Evolutionary conservation across 2,329 filamentous ascomycete genomes (phyloP).

Genomic region (Trichoderma hamatum): DNA sequence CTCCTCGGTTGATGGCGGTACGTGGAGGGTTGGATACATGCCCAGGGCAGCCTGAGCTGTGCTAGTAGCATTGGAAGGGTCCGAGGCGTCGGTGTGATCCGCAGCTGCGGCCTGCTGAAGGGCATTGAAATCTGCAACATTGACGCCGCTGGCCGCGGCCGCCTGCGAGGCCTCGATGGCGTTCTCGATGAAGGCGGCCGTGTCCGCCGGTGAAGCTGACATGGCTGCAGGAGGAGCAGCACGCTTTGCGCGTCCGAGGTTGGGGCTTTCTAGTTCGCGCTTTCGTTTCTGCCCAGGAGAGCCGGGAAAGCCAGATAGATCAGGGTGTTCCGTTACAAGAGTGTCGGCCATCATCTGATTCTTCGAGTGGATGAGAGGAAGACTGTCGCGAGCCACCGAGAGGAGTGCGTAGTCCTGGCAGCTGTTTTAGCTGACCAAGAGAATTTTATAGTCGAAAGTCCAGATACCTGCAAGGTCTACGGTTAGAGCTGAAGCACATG

Average conservation of each 20-base stretch:
- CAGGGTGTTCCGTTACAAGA: slow-evolving; percentile 51
- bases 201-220: slow-evolving; percentile 47
- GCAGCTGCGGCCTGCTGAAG: slow-evolving; percentile 56
- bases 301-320: slow-evolving; percentile 47
- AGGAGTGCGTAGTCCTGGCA: not conserved
- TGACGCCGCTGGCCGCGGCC: slow-evolving; percentile 47
- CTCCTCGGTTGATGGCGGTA: slow-evolving; percentile 61
- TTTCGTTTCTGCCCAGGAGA: slow-evolving; percentile 59
- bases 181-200: slow-evolving; percentile 58
- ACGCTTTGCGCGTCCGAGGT: slow-evolving; percentile 55
- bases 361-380: not conserved
- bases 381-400: not conserved
- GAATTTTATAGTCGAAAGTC: not conserved
- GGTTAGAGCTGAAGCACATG: slow-evolving; percentile 15
- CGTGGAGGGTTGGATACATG: slow-evolving; percentile 63
- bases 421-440: not conserved
- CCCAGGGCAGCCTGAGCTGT: slow-evolving; percentile 62
- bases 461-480: slow-evolving; percentile 3
- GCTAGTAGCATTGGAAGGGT: slow-evolving; percentile 58
- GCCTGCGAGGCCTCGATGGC: slow-evolving; percentile 51
- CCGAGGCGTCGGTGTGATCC: slow-evolving; percentile 52
- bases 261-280: slow-evolving; percentile 55
- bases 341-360: slow-evolving; percentile 50
- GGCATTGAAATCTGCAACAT: slow-evolving; percentile 59
- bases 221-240: slow-evolving; percentile 50